These are phyloP conservation scores for Cercospora brassicicola DNA, from an alignment of 2,329 filamentous ascomycete genomes.

Conservation along the genomic window DNA sequence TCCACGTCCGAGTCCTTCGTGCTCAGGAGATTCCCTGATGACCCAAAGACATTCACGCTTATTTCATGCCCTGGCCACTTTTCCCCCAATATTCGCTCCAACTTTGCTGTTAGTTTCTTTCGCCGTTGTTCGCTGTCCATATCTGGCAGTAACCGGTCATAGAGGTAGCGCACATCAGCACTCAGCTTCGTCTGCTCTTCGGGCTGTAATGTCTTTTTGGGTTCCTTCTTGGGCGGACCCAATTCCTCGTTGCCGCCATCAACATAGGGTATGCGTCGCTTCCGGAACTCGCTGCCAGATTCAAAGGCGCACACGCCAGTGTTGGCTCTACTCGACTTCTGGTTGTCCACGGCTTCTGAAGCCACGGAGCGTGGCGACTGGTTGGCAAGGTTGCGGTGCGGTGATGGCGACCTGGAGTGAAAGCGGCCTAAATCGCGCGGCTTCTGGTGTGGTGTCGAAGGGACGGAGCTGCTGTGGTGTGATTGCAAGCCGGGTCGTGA, in stretches of 20 bases:
- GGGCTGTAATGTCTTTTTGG: conserved; percentile 68
- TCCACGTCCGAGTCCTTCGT: conserved; percentile 98
- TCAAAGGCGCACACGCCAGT: conserved; percentile 78
- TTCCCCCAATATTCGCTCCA: conserved; percentile 82
- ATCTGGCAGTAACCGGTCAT: conserved; percentile 80
- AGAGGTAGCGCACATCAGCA: conserved; percentile 81
- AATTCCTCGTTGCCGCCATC: conserved; percentile 78
- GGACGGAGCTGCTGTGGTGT: conserved; percentile 82
- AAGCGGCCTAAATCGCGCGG: conserved; percentile 75
- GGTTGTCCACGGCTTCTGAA: conserved; percentile 73
- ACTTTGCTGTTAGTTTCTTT: conserved; percentile 74
- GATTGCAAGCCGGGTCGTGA: conserved; percentile 31
- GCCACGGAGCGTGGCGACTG: conserved; percentile 88
- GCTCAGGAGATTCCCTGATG: conserved; percentile 90
- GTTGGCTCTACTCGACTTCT: conserved; percentile 13
- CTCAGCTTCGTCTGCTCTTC: conserved; percentile 75
- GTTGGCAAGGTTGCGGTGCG: conserved; percentile 67
- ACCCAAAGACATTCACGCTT: conserved; percentile 92
- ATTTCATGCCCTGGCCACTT: conserved; percentile 92
- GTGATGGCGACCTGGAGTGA: conserved; percentile 77
- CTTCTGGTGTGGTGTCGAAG: conserved; percentile 88
- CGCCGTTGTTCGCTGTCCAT: conserved; percentile 74
- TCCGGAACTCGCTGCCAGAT: conserved; percentile 76
- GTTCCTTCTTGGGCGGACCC: conserved; percentile 65
- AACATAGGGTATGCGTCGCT: conserved; percentile 82